Conservation (phyloP, 2,329 filamentous ascomycete genomes). For the Fusarium equiseti region DNA sequence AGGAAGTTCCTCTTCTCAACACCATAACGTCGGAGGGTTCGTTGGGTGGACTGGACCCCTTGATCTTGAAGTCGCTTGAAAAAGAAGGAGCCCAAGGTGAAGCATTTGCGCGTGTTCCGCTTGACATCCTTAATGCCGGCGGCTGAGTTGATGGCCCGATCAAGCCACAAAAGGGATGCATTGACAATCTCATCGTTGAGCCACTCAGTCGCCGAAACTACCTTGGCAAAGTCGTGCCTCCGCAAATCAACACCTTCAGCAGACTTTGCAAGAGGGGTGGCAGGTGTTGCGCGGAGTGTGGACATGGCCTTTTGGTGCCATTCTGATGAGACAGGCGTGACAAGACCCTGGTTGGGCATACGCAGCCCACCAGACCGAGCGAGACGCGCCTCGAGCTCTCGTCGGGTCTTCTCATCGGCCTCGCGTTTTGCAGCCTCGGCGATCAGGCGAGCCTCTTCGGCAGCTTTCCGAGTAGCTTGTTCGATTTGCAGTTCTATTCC, state of each 20-base stretch:
- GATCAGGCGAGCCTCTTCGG: constrained; percentile 46
- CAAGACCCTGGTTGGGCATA: constrained; percentile 45
- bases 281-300: constrained; percentile 52
- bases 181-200: constrained; percentile 84
- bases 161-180: constrained; percentile 71
- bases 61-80: constrained; percentile 65
- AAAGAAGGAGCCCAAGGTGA: constrained; percentile 75
- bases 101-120: constrained; percentile 66
- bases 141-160: constrained; percentile 67
- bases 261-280: constrained; percentile 58
- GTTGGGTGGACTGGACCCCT: constrained; percentile 61
- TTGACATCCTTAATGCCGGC: constrained; percentile 64
- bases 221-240: constrained; percentile 71
- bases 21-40: constrained; percentile 68
- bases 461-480: constrained; percentile 40
- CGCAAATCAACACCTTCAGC: constrained; percentile 63
- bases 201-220: constrained; percentile 71
- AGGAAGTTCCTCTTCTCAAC: constrained; percentile 72
- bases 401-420: constrained; percentile 42
- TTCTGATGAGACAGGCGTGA: constrained; percentile 46
- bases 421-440: constrained; percentile 44
- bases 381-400: constrained; percentile 47
- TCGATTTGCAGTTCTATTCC: constrained; percentile 45
- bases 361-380: constrained; percentile 51
- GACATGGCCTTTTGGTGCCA: constrained; percentile 47